Evolutionary conservation across 257 asterid species (phyloP), one percentile per base, ranked within the genome.

Genomic region (Capsicum rhomboideum): DNA sequence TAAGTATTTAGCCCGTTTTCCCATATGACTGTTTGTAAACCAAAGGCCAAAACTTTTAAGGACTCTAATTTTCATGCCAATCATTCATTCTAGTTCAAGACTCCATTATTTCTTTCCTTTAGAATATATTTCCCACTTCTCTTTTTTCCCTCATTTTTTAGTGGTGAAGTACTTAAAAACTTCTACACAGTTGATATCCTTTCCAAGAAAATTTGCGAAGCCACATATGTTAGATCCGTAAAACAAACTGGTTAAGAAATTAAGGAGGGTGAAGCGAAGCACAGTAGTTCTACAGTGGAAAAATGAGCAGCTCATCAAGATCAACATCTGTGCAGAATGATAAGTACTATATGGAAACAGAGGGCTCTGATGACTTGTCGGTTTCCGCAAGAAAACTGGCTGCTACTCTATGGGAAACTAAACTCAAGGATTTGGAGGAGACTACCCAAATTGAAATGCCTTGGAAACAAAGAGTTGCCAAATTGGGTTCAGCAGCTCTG

Each of bases 301-400:
- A 4, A 94, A 90, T 85, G 93, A 89, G 87, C n/a, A 89, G 87
- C n/a, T 68, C 66, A 83, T 90, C 93, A 53, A 90, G 79, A 83
- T 91, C 97, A 79, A 91, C 97, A 58, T 89, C 91, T 13, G 55
- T 89, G 82, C 87, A 85, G 42, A 88, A 88, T 85, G 96, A 13
- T 44, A 89, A 83, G 90, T 50, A n/a, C n/a, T n/a, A 85, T 82
- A 52, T 86, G 82, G 89, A 46, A 74, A 74, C 58, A 8, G 84
- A 87, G 82, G 86, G 89, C 72, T 54, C 86, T 49, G 97, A 88
- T 34, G 95, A 91, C 44, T 67, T 87, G 29, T 88, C 95, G 18
- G 89, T 91, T 10, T 94, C 98, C 17, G 98, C 98, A 56, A 86
- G 98, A 40, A 93, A 91, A 91, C 64, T 93, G 85, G 97, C 91